Evolutionary conservation across 1,284 basidiomycete species (phyloP).

Genomic region (Sanguinoderma infundibulare): DNA sequence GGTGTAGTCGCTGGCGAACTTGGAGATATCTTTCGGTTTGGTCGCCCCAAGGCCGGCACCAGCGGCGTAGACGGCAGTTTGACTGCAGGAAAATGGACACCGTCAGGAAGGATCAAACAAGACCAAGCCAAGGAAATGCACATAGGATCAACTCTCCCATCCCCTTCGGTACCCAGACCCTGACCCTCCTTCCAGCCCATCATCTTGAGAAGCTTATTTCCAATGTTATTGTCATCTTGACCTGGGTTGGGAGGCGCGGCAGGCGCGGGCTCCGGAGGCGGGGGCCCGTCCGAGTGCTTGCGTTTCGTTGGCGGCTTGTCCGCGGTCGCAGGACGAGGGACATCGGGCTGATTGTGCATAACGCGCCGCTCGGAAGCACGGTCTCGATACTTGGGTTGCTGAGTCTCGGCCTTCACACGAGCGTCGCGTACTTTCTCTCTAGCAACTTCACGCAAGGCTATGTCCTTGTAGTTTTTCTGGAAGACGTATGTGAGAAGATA

Average conservation of each 20-base stretch:
- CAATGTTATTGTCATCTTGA: slow-evolving; percentile 81
- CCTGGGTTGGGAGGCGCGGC: slow-evolving; percentile 66
- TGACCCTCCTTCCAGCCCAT: slow-evolving; percentile 95
- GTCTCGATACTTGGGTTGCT: slow-evolving; percentile 83
- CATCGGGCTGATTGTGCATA: slow-evolving; percentile 89
- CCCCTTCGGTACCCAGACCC: slow-evolving; percentile 81
- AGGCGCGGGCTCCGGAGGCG: slow-evolving; percentile 64
- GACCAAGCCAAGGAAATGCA: slow-evolving; percentile 38
- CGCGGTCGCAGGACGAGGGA: slow-evolving; percentile 54
- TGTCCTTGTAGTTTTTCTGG: slow-evolving; percentile 84
- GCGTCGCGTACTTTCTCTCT: slow-evolving; percentile 66
- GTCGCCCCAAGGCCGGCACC: slow-evolving; percentile 88
- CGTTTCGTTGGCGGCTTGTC: slow-evolving; percentile 39
- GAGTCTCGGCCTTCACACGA: slow-evolving; percentile 40
- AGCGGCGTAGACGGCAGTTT: slow-evolving; percentile 84
- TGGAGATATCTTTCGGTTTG: slow-evolving; percentile 84
- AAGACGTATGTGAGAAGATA: slow-evolving; percentile 15
- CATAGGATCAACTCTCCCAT: slow-evolving; percentile 88
- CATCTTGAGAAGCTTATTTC: slow-evolving; percentile 90
- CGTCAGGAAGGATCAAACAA: background rate
- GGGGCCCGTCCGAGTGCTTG: slow-evolving; percentile 64
- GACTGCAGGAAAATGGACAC: slow-evolving; percentile 41
- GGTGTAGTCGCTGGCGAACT: slow-evolving; percentile 71
- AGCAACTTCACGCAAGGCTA: slow-evolving; percentile 71
- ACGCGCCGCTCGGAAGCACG: slow-evolving; percentile 87